Evolutionary conservation across 805 yeast species (phyloP).

Genomic region (Saturnispora galanensis): DNA sequence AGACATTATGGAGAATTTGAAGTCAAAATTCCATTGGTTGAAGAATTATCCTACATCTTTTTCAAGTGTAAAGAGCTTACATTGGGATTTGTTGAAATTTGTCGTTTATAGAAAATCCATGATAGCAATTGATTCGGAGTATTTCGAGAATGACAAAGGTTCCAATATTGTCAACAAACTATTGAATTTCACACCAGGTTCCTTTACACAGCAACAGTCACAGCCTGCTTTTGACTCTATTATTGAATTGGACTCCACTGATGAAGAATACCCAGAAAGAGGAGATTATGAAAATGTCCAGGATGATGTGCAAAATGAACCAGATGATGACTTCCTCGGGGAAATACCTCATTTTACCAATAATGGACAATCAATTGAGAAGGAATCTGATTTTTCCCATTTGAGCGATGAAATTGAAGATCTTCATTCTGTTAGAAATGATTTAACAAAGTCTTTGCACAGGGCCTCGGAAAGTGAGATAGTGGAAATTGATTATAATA

Average conservation of each 20-base stretch:
- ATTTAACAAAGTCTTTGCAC: slow-evolving; percentile 5
- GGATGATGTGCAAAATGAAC: slow-evolving; percentile 16
- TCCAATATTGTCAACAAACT: background rate
- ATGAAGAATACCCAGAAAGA: background rate
- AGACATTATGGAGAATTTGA: slow-evolving; percentile 14
- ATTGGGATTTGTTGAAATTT: slow-evolving; percentile 8
- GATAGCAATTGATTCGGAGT: slow-evolving; percentile 5
- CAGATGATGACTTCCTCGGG: slow-evolving; percentile 17
- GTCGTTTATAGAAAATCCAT: background rate
- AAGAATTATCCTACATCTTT: slow-evolving; percentile 25
- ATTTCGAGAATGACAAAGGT: slow-evolving; percentile 1
- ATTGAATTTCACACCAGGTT: background rate
- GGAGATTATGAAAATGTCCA: background rate
- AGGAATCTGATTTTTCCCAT: background rate
- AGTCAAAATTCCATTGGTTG: slow-evolving; percentile 18
- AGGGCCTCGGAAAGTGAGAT: slow-evolving; percentile 4
- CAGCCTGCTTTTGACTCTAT: background rate
- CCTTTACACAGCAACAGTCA: too few species aligned
- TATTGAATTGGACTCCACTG: background rate
- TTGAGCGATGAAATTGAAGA: background rate
- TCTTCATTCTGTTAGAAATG: background rate
- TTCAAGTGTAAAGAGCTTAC: slow-evolving; percentile 18
- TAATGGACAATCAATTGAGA: background rate
- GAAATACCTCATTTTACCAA: slow-evolving; percentile 16
- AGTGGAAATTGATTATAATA: background rate